Conservation (phyloP, 2,329 filamentous ascomycete species). For the Botrytis cinerea region DNA sequence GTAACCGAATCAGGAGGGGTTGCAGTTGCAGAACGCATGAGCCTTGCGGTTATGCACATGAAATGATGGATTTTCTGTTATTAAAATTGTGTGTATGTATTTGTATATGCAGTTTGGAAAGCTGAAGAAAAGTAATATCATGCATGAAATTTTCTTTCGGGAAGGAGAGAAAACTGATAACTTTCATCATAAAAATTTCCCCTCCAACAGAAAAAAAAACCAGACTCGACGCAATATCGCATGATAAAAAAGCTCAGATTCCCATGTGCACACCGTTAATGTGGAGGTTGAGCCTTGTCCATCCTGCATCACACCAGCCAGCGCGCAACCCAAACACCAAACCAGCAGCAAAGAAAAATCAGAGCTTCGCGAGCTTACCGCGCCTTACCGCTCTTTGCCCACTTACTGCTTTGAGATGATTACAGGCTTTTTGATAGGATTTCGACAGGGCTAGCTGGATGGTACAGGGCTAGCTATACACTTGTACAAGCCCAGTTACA, state of each 20-base stretch:
- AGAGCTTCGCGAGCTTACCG: conserved; percentile 9
- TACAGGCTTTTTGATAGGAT: neutral
- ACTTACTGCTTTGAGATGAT: conserved; percentile 3
- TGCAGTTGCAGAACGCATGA: neutral
- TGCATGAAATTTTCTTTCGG: neutral
- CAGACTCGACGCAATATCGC: neutral
- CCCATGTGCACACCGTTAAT: conserved; percentile 5
- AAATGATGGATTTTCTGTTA: neutral
- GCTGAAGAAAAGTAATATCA: neutral
- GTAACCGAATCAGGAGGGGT: conserved; percentile 2
- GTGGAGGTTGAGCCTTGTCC: neutral
- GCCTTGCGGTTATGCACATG: conserved; percentile 3
- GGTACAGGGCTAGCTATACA: neutral
- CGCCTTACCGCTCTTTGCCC: conserved; percentile 11
- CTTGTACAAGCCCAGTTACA: conserved; percentile 4
- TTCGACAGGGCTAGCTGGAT: neutral
- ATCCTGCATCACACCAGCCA: conserved; percentile 1
- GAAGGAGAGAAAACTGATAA: neutral
- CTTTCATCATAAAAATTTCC: neutral
- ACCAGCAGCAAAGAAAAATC: neutral
- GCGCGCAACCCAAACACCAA: conserved; percentile 6
- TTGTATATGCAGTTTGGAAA: neutral
- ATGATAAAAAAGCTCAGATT: conserved; percentile 6
- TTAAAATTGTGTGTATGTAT: neutral
- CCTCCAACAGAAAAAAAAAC: neutral